Conservation (phyloP, 768 basidiomycete genomes). For the Phlebiopsis gigantea region DNA sequence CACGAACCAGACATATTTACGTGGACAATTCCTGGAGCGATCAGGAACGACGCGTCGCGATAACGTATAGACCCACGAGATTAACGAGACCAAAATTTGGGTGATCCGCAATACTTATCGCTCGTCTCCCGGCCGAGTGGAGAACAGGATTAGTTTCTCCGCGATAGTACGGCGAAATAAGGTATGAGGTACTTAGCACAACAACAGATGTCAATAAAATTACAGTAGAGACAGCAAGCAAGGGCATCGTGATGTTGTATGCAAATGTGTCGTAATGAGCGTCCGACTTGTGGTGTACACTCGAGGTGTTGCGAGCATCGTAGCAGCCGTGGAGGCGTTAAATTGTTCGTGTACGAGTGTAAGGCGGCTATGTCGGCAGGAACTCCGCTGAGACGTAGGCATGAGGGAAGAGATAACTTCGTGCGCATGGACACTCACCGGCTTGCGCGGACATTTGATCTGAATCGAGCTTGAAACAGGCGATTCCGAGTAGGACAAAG, state of each 20-base stretch:
- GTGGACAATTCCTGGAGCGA: too few relatives aligned
- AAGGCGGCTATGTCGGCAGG: conserved; percentile 47
- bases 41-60: too few relatives aligned
- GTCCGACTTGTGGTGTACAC: neutral
- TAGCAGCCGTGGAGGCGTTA: neutral
- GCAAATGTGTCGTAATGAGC: neutral
- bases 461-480: conserved; percentile 68
- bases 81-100: too few relatives aligned
- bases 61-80: too few relatives aligned
- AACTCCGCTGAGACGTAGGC: conserved; percentile 41
- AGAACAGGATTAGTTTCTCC: too few relatives aligned
- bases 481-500: conserved; percentile 77
- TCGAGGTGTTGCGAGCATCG: neutral
- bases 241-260: neutral
- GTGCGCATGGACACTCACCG: conserved; percentile 37
- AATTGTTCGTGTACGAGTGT: neutral
- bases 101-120: too few relatives aligned
- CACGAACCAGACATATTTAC: too few relatives aligned
- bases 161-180: neutral
- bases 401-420: neutral
- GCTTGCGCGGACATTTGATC: conserved; percentile 70
- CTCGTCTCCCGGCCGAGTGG: too few relatives aligned
- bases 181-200: conserved; percentile 1
- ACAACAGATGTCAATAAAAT: neutral
- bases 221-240: neutral